Base-by-base conservation (phyloP, 352 stramenopile species). In the Globisporangium camurandrum region DNA sequence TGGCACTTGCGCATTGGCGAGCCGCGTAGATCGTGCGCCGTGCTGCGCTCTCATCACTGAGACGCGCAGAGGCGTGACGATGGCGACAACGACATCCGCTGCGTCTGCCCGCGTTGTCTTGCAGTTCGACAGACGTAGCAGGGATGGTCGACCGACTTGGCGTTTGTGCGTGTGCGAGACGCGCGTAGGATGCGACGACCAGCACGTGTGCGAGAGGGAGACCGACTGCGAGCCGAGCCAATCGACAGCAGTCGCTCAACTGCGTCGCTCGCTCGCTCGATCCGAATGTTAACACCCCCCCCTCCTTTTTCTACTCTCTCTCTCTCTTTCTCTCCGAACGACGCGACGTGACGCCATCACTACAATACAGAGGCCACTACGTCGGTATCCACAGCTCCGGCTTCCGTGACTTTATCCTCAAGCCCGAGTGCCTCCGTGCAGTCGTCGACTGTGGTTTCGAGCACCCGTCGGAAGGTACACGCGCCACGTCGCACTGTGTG, bases 401-500 rank as follows among this genome's bases (percentile, higher is more conserved):
- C 66, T 99, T 99, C 81, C 97, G 97, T 63, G 97, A 99, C 71
- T 99, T 99, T 59, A 95, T 99, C 64, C 72, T 99, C 37, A 99
- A 99, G 81, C 96, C 97, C 24, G 97, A 99, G 73, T 96, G 97
- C 45, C 81, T 99, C 46, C 89, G 96, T 57, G 95, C 97, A 27
- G 97, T 99, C 56, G 96, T 99, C 30, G 95, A 99, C 69, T 99
- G 96, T 75, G 97, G 97, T 64, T 99, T 99, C 54, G 97, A 99
- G 71, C 96, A 99, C 72, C 97, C 97, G 44, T 99, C 95, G 31
- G 96, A 99, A 95, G 95, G 97, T 85, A 62, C 75, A 71, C 57
- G 42, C 28, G 4, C n/a, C n/a, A n/a, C n/a, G n/a, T n/a, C n/a
- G n/a, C n/a, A n/a, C n/a, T n/a, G n/a, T n/a, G n/a, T n/a, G n/a